Base-by-base conservation (phyloP, 2,329 filamentous ascomycete genomes). In the Diaporthe sp. region DNA sequence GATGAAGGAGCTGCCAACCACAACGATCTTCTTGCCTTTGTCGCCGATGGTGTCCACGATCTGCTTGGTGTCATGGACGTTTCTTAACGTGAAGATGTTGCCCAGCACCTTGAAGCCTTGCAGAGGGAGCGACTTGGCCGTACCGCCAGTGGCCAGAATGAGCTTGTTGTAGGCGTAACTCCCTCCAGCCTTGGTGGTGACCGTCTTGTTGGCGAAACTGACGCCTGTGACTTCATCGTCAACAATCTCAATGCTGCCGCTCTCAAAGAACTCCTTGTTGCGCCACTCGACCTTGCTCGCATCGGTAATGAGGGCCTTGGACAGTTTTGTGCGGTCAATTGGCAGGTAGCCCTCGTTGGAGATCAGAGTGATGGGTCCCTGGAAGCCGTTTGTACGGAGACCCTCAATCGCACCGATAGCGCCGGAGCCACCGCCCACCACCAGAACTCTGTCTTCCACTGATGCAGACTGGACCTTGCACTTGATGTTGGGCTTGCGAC, bases 1-100 rank as follows among this genome's bases (percentile, higher is more conserved):
- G 81, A 99, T 99, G 84, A 99, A 99, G 0, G 95, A 98, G 75
- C 94, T 96, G 55, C 97, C 97, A 72, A 99, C 89, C 19, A 99
- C 89, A 62, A 98, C 95, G 78, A 99, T 92, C 84, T 98, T 98
- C 89, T 98, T 98, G 75, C 92, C 92, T 81, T 94, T 93, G 65
- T 94, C 91, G 42, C 95, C 95, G 62, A 98, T 94, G 9, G 95
- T 95, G 1, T 87, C 89, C 37, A 95, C 88, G 78, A 99, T 98
- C 75, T 88, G 89, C 82, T 96, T 91, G 0, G 93, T 91, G 81
- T 98, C 93, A 57, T 92, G 89, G n/a, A 97, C 88, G 15, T 88
- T 92, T 72, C 97, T 92, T 15, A 99, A 89, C 1, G 94, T 89
- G 85, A 98, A 98, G 78, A 98, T 94, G 81, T 98, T 98, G 73